Base-by-base conservation (phyloP, 2,329 filamentous ascomycete species). In the Venturia oleaginea region DNA sequence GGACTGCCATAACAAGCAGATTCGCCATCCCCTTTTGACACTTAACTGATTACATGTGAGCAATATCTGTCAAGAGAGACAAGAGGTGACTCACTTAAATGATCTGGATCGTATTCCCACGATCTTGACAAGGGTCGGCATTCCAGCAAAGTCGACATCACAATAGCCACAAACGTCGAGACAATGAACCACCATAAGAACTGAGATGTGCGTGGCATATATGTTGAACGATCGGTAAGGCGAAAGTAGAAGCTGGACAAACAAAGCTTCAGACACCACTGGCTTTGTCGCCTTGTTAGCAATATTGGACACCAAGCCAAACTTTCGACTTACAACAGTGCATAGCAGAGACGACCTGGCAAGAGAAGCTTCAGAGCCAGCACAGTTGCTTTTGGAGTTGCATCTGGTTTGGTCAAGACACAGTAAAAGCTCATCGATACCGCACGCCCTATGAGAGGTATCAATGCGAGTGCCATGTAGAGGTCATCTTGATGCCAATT, bases 401-500 rank as follows among this genome's bases (percentile, higher is more conserved):
- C 55, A 2, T 34, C 10, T 24, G 55, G 55, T 11, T 7, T 34
- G 17, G 19, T 34, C 19, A 59, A 30, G 5, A 22, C 55, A 40
- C 17, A 34, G 8, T 40, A 59, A 11, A 59, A 22, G 55, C 32
- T 19, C 19, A 40, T 59, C 19, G 55, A 34, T 11, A 37, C 55
- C 30, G 55, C 55, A 2, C 55, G 55, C 30, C 32, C 55, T 6
- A 59, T 34, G 27, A 59, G 17, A 11, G 55, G 55, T 2, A 59
- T 4, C 17, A 59, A 27, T 34, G 55, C 55, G 13, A 59, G 15
- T 10, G 55, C 55, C 55, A 59, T 59, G 19, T 40, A 59, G 11
- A 59, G 37, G 17, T 59, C 55, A 59, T 59, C 55, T 13, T 59
- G 27, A 34, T 59, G 55, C 55, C 55, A 59, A n/a, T n/a, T 59